Conservation (phyloP, 768 basidiomycete species). For the Suillus paluster region DNA sequence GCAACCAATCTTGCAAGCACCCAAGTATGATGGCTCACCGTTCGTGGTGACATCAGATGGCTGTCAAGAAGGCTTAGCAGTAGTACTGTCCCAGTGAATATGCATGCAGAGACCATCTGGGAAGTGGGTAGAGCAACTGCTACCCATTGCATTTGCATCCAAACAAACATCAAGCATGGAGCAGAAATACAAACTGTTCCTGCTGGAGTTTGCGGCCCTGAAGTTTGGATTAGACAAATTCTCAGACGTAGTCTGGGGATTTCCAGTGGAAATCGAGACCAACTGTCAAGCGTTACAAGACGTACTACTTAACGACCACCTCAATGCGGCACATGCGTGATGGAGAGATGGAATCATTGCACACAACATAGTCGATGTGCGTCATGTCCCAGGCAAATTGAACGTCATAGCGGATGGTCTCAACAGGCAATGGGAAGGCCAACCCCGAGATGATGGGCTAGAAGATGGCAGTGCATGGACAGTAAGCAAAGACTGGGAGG, state of each 20-base stretch:
- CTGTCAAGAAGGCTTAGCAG: slow-evolving; percentile 38
- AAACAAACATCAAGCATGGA: slow-evolving; percentile 39
- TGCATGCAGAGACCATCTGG: slow-evolving; percentile 23
- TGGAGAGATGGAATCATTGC: slow-evolving; percentile 34
- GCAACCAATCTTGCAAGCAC: slow-evolving; percentile 37
- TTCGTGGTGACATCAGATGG: slow-evolving; percentile 44
- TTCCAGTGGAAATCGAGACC: slow-evolving; percentile 35
- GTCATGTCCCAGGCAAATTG: slow-evolving; percentile 23
- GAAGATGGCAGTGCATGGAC: slow-evolving; percentile 37
- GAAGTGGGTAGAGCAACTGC: slow-evolving; percentile 13
- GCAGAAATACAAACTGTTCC: slow-evolving; percentile 37
- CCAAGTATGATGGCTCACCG: slow-evolving; percentile 37
- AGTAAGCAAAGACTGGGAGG: slow-evolving; percentile 34
- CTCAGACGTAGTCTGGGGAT: slow-evolving; percentile 32
- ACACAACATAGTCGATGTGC: slow-evolving; percentile 28
- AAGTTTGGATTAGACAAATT: slow-evolving; percentile 40
- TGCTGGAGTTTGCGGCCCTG: slow-evolving; percentile 42
- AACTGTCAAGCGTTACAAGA: slow-evolving; percentile 31
- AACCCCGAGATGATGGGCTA: slow-evolving; percentile 1
- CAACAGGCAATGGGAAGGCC: slow-evolving; percentile 27
- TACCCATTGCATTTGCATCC: slow-evolving; percentile 31
- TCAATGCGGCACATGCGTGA: slow-evolving; percentile 27
- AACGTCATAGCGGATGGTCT: slow-evolving; percentile 38
- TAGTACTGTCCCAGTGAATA: slow-evolving; percentile 30
- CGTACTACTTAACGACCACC: slow-evolving; percentile 27